A percentile compares a stretch with the other conserved stretches of the same genome.
Evolutionary conservation across 805 yeast species (phyloP).

Genomic region (Candida dendrica): DNA sequence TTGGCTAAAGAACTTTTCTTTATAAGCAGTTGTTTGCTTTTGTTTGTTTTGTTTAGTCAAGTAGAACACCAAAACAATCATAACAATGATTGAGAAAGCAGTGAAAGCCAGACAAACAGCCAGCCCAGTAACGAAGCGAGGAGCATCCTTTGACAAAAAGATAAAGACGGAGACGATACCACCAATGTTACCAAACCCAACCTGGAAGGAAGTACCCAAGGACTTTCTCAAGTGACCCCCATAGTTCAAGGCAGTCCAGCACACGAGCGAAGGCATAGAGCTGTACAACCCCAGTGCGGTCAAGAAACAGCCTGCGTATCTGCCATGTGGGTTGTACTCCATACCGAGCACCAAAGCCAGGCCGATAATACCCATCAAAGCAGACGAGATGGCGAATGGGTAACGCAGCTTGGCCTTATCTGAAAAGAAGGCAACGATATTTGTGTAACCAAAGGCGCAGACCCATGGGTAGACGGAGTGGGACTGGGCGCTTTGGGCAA

Average conservation of each 20-base stretch:
- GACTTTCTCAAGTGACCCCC: constrained; percentile 34
- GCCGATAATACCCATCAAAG: constrained; percentile 25
- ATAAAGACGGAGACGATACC: constrained; percentile 33
- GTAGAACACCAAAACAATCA: constrained; percentile 25
- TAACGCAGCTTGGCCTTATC: constrained; percentile 46
- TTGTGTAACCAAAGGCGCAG: constrained; percentile 60
- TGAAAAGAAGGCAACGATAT: constrained; percentile 54
- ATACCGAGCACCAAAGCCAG: constrained; percentile 28
- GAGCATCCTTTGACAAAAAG: constrained; percentile 30
- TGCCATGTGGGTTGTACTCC: constrained; percentile 29
- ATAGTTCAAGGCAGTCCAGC: constrained; percentile 30
- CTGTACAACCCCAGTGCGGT: constrained; percentile 31
- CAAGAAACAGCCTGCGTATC: constrained; percentile 33
- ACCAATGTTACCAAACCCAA: constrained; percentile 33
- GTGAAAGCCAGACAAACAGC: constrained; percentile 39
- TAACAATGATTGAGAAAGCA: constrained; percentile 30
- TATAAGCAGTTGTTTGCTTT: constrained; percentile 27
- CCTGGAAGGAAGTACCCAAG: constrained; percentile 30
- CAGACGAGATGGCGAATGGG: constrained; percentile 29
- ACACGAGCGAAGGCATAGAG: constrained; percentile 29
- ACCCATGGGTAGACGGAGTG: constrained; percentile 86
- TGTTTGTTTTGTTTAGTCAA: constrained; percentile 25
- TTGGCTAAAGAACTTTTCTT: constrained; percentile 22
- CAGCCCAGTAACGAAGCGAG: constrained; percentile 29
- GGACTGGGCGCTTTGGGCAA: constrained; percentile 68